Percentiles rank a stretch among this genome's conserved stretches.
Conservation (phyloP, 139 green algal genomes). For the Coelastrella sp. region DNA sequence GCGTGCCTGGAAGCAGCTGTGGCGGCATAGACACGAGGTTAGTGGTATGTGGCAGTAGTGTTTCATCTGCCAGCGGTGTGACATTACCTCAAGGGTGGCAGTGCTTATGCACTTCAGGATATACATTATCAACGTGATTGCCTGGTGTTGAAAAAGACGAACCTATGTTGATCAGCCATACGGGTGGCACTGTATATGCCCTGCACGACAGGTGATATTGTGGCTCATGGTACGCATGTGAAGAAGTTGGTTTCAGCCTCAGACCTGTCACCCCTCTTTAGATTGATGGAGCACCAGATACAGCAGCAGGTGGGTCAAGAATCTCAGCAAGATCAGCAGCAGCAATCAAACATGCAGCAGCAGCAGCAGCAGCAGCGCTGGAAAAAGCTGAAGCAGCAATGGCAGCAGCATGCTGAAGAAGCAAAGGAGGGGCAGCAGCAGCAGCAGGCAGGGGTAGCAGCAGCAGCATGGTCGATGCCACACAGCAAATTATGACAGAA, state of each 20-base stretch:
- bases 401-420: not conserved
- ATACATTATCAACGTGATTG: too few relatives aligned
- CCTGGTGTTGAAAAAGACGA: too few relatives aligned
- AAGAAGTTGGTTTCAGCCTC: constrained; percentile 33
- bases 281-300: constrained; percentile 1
- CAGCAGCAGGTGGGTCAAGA: not conserved
- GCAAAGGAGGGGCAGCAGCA: constrained; percentile 12
- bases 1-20: too few relatives aligned
- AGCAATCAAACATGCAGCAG: not conserved
- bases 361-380: constrained; percentile 11
- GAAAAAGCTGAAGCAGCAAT: not conserved
- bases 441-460: constrained; percentile 27
- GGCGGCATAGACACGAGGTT: too few relatives aligned
- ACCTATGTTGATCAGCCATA: too few relatives aligned
- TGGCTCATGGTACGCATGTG: constrained; percentile 8
- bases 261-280: constrained; percentile 12
- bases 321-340: not conserved
- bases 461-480: too few relatives aligned
- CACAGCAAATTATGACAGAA: too few relatives aligned
- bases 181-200: not conserved
- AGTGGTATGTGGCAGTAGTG: too few relatives aligned
- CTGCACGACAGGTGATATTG: not conserved
- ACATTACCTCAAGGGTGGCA: too few relatives aligned
- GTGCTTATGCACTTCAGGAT: too few relatives aligned
- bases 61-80: too few relatives aligned